A percentile compares a stretch with the other conserved stretches of the same genome.
Evolutionary conservation across 129 eudicot species (phyloP).

Genomic region (Pulicaria dysenterica): DNA sequence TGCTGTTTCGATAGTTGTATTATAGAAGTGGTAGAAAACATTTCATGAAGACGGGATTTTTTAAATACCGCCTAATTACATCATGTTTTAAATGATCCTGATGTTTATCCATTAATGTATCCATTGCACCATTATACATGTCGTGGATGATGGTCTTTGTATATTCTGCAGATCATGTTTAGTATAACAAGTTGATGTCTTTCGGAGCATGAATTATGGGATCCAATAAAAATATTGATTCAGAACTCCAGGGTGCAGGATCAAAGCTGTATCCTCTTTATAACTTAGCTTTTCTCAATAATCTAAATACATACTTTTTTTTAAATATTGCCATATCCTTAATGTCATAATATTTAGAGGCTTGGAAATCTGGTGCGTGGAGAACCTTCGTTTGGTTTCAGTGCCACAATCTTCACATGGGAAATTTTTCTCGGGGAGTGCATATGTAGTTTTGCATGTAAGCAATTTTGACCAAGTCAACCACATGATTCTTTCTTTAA

Average conservation of each 20-base stretch:
- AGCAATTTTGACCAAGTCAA: slow-evolving; percentile 26
- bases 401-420: slow-evolving; percentile 68
- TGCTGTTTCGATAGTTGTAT: too few species aligned
- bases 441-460: slow-evolving; percentile 63
- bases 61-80: too few species aligned
- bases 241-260: slow-evolving; percentile 69
- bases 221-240: slow-evolving; percentile 44
- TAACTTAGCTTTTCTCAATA: not conserved
- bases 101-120: too few species aligned
- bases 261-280: slow-evolving; percentile 63
- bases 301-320: not conserved
- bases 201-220: slow-evolving; percentile 29
- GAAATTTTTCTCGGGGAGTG: slow-evolving; percentile 64
- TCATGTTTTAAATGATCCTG: too few species aligned
- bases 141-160: not conserved
- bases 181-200: slow-evolving; percentile 15
- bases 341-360: slow-evolving; percentile 51
- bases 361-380: slow-evolving; percentile 68
- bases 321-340: slow-evolving; percentile 25
- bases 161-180: slow-evolving; percentile 36
- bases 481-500: not conserved
- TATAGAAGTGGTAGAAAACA: too few species aligned
- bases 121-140: too few species aligned
- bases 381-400: slow-evolving; percentile 54
- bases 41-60: too few species aligned